phyloP scores from a whole-genome alignment of 768 basidiomycete genomes.

The Tricholomella constricta region DNA sequence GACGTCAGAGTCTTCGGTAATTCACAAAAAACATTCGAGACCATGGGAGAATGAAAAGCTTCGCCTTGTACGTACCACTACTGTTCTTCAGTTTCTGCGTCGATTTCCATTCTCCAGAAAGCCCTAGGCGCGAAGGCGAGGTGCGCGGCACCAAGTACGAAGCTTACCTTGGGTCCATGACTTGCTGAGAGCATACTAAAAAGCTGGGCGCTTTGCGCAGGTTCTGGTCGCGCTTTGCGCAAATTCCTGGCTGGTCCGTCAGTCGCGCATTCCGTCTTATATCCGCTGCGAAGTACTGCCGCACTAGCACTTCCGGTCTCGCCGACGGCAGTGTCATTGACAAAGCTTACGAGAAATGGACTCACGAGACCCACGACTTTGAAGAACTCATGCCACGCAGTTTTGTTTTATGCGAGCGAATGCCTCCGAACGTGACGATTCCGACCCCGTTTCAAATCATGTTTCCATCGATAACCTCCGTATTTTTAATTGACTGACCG shows the following conservation, averaged over 20 bases:
- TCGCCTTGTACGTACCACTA: not conserved
- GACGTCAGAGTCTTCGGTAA: not conserved
- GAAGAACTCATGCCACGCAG: not conserved
- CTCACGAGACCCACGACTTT: not conserved
- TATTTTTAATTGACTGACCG: no score
- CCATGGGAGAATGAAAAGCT: not conserved
- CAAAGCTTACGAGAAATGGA: not conserved
- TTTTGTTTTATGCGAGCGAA: slow-evolving; percentile 1
- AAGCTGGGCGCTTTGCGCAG: no score
- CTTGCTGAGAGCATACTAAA: no score
- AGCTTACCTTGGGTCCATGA: no score
- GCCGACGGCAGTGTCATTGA: no score
- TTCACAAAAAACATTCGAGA: not conserved
- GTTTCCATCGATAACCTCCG: slow-evolving; percentile 8
- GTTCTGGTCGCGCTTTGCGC: not conserved
- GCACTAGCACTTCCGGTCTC: no score
- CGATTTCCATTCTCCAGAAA: not conserved
- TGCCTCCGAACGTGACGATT: not conserved
- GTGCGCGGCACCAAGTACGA: no score
- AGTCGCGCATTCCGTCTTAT: no score
- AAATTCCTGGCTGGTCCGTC: not conserved
- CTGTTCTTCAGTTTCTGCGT: not conserved
- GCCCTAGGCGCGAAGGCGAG: no score
- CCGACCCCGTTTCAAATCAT: slow-evolving; percentile 12
- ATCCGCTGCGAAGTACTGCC: not conserved